These are phyloP conservation scores for Ganoderma resinaceum DNA, from an alignment of 1,284 basidiomycete species.

Conservation along the genomic window DNA sequence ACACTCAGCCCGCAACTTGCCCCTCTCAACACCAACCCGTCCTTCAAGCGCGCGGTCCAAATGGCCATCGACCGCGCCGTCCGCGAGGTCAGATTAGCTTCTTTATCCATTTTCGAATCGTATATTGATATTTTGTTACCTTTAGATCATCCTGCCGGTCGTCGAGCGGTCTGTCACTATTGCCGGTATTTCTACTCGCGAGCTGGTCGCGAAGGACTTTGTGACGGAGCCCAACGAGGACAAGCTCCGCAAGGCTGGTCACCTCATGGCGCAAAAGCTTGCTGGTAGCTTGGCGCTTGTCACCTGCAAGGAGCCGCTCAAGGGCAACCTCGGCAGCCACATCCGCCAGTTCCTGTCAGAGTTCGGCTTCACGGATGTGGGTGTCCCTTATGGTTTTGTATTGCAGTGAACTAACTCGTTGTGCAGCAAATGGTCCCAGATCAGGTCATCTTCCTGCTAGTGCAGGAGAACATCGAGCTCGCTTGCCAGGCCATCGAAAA, in stretches of 20 bases:
- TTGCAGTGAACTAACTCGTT: not conserved
- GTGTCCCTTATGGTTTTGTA: slow-evolving; percentile 18
- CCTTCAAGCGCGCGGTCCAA: slow-evolving; percentile 92
- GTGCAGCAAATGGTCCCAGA: slow-evolving; percentile 67
- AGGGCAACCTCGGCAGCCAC: slow-evolving; percentile 92
- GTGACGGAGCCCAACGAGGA: slow-evolving; percentile 93
- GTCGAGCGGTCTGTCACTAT: slow-evolving; percentile 99
- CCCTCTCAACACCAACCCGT: slow-evolving; percentile 79
- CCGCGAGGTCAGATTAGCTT: slow-evolving; percentile 72
- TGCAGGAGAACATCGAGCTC: slow-evolving; percentile 93
- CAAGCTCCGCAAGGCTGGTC: slow-evolving; percentile 91
- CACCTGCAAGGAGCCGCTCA: slow-evolving; percentile 97
- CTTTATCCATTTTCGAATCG: not conserved
- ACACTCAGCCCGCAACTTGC: slow-evolving; percentile 80
- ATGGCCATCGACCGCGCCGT: slow-evolving; percentile 95
- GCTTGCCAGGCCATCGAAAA: slow-evolving; percentile 97
- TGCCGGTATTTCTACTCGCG: slow-evolving; percentile 96
- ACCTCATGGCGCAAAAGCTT: slow-evolving; percentile 96
- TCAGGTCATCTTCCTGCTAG: slow-evolving; percentile 79
- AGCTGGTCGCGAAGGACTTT: slow-evolving; percentile 97
- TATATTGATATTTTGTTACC: slow-evolving; percentile 6
- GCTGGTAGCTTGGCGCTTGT: slow-evolving; percentile 97
- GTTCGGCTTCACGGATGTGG: slow-evolving; percentile 87
- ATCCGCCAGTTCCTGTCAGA: slow-evolving; percentile 83
- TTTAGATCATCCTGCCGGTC: slow-evolving; percentile 92